Conservation (phyloP, 2,329 filamentous ascomycete species). For the Phaeosphaeria sp. region DNA sequence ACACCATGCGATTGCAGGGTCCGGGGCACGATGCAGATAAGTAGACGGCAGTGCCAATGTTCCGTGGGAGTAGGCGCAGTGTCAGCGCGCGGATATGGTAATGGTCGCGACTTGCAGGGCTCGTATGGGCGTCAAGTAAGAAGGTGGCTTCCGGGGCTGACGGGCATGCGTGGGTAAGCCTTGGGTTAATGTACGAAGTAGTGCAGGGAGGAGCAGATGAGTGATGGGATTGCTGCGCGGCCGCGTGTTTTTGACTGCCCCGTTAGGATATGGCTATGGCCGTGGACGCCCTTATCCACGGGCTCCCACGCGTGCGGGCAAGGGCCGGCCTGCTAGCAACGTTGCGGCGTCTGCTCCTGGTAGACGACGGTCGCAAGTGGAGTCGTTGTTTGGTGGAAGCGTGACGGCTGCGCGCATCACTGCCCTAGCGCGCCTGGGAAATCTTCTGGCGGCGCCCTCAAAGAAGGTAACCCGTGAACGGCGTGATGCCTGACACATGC, state of each 20-base stretch:
- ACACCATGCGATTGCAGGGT: slow-evolving; percentile 7
- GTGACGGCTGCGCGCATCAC: slow-evolving; percentile 17
- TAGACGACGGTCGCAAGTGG: slow-evolving; percentile 8
- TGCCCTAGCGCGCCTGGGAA: slow-evolving; percentile 3
- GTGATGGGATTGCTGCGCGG: background rate
- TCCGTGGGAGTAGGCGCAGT: background rate
- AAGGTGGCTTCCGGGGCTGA: background rate
- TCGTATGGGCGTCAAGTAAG: background rate
- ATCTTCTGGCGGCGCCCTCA: slow-evolving; percentile 8
- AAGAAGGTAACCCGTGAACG: slow-evolving; percentile 36
- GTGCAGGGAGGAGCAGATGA: background rate
- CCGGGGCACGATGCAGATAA: slow-evolving; percentile 1
- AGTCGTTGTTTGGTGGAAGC: slow-evolving; percentile 1
- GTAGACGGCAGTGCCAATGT: background rate
- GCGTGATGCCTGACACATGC: slow-evolving; percentile 21
- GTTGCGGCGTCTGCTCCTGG: slow-evolving; percentile 22
- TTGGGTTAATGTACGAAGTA: background rate
- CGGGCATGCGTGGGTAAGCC: background rate
- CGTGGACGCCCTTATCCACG: slow-evolving; percentile 2
- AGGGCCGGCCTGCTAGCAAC: slow-evolving; percentile 24
- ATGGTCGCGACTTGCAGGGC: slow-evolving; percentile 5
- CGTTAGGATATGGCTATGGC: background rate
- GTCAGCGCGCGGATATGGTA: background rate
- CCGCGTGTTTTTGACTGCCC: background rate
- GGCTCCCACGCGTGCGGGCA: slow-evolving; percentile 18